Evolutionary conservation across 1,284 basidiomycete species (phyloP), one percentile per base, ranked within the genome.

Genomic region (Trametes pubescens): DNA sequence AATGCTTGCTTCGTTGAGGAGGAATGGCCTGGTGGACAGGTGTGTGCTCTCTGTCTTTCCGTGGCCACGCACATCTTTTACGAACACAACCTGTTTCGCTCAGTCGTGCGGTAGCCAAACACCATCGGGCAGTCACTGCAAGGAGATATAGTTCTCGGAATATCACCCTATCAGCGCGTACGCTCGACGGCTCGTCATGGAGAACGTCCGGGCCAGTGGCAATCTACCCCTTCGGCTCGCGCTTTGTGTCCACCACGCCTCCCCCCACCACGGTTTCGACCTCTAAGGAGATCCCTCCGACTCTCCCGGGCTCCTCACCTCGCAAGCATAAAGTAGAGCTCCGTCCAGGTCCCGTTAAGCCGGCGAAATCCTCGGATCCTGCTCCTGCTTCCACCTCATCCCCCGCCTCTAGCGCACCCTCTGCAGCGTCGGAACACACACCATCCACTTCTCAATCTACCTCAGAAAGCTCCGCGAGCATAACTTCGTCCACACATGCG

Each of bases 271-370:
- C 73, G 37, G 66, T 75, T n/a, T 48, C 76, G 26, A 54, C 74
- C 1, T 48, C 69, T 9, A 59, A 71, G 32, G 47, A 65, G 16
- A 65, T 37, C 57, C 73, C 65, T 10, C 11, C 57, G 44, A 66
- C 61, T 46, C 63, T 64, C 8, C 72, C 72, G 14, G 70, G 68
- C 38, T 63, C 72, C 21, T 58, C 65, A 16, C 44, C 66, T 8
- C 65, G 81, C 47, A 89, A 87, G 71, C 80, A 78, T 26, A 90
- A 86, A 71, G 76, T 90, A 48, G 86, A 89, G 63, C 78, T 91
- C 13, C 81, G 84, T 44, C 90, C 90, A 1, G 86, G 78, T 6
- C 90, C 90, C 32, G 77, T 90, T 66, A 91, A 89, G 68, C 81
- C 81, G 1, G 77, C 77, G 13, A 73, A 68, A 29, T 34, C 60